Base-by-base conservation (phyloP, 148 eudicot species). In the Arctostaphylos glauca region DNA sequence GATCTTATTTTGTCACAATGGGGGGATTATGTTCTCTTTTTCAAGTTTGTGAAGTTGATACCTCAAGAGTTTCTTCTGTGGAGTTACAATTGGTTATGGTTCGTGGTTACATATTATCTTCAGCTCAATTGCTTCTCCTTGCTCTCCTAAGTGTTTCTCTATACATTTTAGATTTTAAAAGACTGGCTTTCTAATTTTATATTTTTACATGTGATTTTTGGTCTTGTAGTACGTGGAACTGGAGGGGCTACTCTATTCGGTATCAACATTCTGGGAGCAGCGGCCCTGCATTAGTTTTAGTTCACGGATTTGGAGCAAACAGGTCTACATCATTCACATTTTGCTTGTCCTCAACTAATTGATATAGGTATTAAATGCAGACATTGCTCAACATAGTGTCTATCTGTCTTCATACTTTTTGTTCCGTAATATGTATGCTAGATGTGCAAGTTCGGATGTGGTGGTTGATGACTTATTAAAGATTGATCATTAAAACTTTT, bases 241-340 rank as follows among this genome's bases (percentile, higher is more conserved):
- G 99, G 99, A 96, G 88, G 88, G 98, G 91, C 58, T 94, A 92
- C 77, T 93, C 96, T 2, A 94, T 96, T 73, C 94, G 99, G 5
- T 96, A 94, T 84, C 98, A 96, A 79, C 88, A 85, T 81, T 87
- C 91, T 67, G 99, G 99, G 78, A 87, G 81, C 53, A 83, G 82
- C 74, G 99, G 98, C 48, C 98, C 98, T 75, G 94, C 98, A 7
- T 84, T 96, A 55, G 91, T 96, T 84, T 86, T 94, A 75, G 83
- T 96, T 86, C 99, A 96, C 79, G 99, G 99, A 55, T 96, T 96
- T 86, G 99, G 99, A 86, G 99, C 99, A 80, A 96, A 96, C 98
- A 96, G 99, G 98, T 96, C 75, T 56, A 74, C 83, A 82, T 81
- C 83, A 78, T 53, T 83, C 82, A 83, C 56, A 83, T 79, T 81